Evolutionary conservation across 169 alveolate genomes (phyloP).

Genomic region (Cryptosporidium canis): DNA sequence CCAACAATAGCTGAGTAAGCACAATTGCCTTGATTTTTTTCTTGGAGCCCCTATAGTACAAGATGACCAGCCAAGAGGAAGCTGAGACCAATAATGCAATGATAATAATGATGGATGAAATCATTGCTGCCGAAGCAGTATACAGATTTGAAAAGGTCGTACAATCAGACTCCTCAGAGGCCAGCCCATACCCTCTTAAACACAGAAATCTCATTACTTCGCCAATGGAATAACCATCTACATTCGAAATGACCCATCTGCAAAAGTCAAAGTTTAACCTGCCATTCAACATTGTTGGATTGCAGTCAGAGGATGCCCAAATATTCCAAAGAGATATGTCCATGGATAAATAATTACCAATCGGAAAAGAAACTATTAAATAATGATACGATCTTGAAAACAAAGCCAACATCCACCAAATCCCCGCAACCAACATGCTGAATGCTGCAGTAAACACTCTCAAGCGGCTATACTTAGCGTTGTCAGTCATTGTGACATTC

Average conservation of each 20-base stretch:
- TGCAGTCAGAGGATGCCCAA: conserved; percentile 71
- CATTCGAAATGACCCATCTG: conserved; percentile 57
- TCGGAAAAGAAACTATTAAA: conserved; percentile 54
- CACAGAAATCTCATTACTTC: conserved; percentile 71
- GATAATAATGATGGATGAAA: conserved; percentile 16
- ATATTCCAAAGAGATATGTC: conserved; percentile 70
- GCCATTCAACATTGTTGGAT: conserved; percentile 18
- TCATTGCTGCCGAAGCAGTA: conserved; percentile 66
- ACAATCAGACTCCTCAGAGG: conserved; percentile 26
- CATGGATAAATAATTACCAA: conserved; percentile 59
- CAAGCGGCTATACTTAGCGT: conserved; percentile 1
- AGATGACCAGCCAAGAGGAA: background rate
- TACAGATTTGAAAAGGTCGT: conserved; percentile 63
- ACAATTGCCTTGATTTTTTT: conserved; percentile 35
- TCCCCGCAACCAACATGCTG: conserved; percentile 25
- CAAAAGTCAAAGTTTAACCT: conserved; percentile 62
- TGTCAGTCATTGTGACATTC: background rate
- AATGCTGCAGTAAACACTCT: conserved; percentile 65
- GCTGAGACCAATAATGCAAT: conserved; percentile 30
- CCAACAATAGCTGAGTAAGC: conserved; percentile 34
- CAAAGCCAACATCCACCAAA: conserved; percentile 68
- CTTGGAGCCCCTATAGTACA: conserved; percentile 24
- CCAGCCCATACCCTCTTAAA: conserved; percentile 54
- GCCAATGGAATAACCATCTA: conserved; percentile 67
- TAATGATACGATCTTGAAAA: conserved; percentile 59